Evolutionary conservation across 768 basidiomycete genomes (phyloP), one percentile per base, ranked within the genome.

Genomic region (Lactarius sp.): DNA sequence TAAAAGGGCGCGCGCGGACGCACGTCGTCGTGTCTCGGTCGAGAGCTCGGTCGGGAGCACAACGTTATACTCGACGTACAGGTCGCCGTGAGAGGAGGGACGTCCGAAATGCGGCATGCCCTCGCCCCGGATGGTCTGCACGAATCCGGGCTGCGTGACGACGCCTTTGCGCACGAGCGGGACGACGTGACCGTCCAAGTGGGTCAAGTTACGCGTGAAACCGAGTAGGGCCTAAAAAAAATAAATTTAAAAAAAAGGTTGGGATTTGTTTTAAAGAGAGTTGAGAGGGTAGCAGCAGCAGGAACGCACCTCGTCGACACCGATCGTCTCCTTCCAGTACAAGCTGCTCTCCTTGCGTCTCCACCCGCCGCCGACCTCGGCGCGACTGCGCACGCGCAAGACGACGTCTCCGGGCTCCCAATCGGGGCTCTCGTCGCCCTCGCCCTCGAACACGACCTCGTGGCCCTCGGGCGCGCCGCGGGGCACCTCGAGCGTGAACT

Each of bases 371-470:
- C 83, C 27, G 27, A 27, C 83, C 63, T 86, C 82, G 69, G 86
- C 85, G 74, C 82, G 82, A 70, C 88, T 94, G 68, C 88, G 79
- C 16, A 98, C 86, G 56, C 94, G 79, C 52, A 98, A 79, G 42
- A 98, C 80, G 54, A 99, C 84, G 75, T 99, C 95, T 8, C 97
- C 97, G 6, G 97, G 79, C 70, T 96, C 94, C 90, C 90, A 97
- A 69, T 98, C 97, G 3, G 93, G 92, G 60, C 81, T 90, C 77
- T 99, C 95, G 72, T 98, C 97, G 51, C 91, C 90, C 73, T 98
- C 95, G n/a, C 93, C 94, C 69, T 97, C 92, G 64, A 94, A 98
- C 1, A 95, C 81, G 42, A 95, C 83, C 73, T 99, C 92, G 70
- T 91, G 87, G 1, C 91, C 94, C 71, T 99, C 97, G 0, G 95